phyloP scores from a whole-genome alignment of 2,329 filamentous ascomycete species.

The Neoscytalidium dimidiatum region DNA sequence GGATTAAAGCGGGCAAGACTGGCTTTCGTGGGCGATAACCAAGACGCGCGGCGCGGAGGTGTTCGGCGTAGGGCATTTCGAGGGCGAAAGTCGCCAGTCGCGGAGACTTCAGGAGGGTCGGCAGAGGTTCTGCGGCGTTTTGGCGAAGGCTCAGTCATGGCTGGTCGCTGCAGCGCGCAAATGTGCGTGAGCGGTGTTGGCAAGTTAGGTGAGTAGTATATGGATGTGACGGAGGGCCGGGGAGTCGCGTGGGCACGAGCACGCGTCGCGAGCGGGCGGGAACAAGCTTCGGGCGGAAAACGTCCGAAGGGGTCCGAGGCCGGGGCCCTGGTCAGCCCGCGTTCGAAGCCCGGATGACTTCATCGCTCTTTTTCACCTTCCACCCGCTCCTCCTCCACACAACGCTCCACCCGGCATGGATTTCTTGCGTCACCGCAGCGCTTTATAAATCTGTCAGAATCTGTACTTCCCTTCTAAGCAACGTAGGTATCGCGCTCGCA shows the following conservation, averaged over 20 bases:
- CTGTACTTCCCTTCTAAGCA: not conserved
- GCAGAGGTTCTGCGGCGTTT: slow-evolving; percentile 38
- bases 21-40: slow-evolving; percentile 42
- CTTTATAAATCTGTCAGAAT: not conserved
- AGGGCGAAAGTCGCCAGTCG: slow-evolving; percentile 15
- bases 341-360: slow-evolving; percentile 10
- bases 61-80: slow-evolving; percentile 27
- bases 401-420: not conserved
- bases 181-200: not conserved
- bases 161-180: not conserved
- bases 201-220: not conserved
- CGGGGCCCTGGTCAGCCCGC: not conserved
- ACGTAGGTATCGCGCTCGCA: not conserved
- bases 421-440: not conserved
- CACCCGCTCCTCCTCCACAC: not conserved
- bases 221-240: not conserved
- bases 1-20: slow-evolving; percentile 43
- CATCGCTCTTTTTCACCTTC: slow-evolving; percentile 16
- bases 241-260: slow-evolving; percentile 3
- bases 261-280: slow-evolving; percentile 7
- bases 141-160: slow-evolving; percentile 21
- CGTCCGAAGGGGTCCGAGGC: not conserved
- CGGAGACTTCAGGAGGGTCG: not conserved
- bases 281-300: not conserved
- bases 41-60: slow-evolving; percentile 38